A percentile compares a stretch with the other conserved stretches of the same genome.
These are phyloP conservation scores for Phytophthora melonis DNA, from an alignment of 352 stramenopile species.

Conservation along the genomic window DNA sequence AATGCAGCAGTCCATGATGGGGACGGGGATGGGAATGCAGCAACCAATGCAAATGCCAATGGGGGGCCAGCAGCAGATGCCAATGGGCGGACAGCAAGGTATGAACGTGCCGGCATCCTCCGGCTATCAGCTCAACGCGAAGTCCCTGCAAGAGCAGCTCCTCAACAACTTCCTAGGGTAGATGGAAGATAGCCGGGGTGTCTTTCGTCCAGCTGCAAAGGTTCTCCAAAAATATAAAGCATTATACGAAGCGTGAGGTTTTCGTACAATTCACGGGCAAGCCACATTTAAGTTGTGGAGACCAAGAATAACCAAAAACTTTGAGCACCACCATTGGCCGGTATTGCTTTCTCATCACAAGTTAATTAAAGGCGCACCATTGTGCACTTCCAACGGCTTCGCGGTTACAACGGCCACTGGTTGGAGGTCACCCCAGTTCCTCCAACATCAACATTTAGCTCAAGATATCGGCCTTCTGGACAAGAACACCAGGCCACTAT, in stretches of 20 bases:
- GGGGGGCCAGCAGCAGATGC: not conserved
- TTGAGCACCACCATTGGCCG: too few relatives aligned
- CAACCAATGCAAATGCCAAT: slow-evolving; percentile 3
- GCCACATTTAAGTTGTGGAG: too few relatives aligned
- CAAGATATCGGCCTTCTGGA: too few relatives aligned
- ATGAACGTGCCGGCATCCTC: slow-evolving; percentile 23
- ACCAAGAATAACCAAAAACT: too few relatives aligned
- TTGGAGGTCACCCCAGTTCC: too few relatives aligned
- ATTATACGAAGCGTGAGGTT: not conserved
- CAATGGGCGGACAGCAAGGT: slow-evolving; percentile 4
- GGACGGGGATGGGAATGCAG: slow-evolving; percentile 3
- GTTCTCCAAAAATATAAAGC: not conserved
- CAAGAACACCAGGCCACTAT: not conserved
- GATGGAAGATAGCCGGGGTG: not conserved
- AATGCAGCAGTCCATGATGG: slow-evolving; percentile 6
- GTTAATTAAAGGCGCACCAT: too few relatives aligned
- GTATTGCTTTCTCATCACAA: too few relatives aligned
- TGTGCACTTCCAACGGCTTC: too few relatives aligned
- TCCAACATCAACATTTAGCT: too few relatives aligned
- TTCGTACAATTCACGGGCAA: not conserved
- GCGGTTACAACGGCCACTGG: too few relatives aligned
- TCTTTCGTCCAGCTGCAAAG: too few relatives aligned
- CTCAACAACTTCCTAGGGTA: slow-evolving; percentile 30
- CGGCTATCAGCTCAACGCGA: slow-evolving; percentile 28
- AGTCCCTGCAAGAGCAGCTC: slow-evolving; percentile 39